phyloP scores from a whole-genome alignment of 345 rosid species.

The Eucalyptus coolabah region DNA sequence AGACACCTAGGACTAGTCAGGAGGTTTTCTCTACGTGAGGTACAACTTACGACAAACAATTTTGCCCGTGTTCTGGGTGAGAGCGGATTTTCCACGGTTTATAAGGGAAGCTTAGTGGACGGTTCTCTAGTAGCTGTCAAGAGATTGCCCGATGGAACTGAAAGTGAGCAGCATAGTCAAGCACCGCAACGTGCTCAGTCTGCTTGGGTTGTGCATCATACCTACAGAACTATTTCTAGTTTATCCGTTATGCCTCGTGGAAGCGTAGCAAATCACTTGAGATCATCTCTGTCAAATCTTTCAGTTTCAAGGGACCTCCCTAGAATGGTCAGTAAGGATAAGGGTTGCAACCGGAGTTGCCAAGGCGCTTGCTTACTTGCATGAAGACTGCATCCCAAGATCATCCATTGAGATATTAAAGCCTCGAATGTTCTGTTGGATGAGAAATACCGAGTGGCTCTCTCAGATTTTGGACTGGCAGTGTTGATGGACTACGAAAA shows the following conservation, averaged over 20 bases:
- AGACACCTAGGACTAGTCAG: neutral
- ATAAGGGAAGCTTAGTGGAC: neutral
- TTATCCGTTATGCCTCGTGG: neutral
- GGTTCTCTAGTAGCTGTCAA: neutral
- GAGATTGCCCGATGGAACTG: neutral
- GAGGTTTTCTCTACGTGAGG: neutral
- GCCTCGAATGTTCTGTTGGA: neutral
- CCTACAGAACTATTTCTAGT: neutral
- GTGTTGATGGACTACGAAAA: neutral
- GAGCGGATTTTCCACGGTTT: neutral
- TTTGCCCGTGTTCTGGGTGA: neutral
- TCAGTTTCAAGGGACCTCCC: neutral
- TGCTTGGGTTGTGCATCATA: neutral
- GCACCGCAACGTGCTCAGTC: neutral
- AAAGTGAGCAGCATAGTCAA: neutral
- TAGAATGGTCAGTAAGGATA: neutral
- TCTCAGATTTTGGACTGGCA: neutral
- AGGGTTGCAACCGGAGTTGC: neutral
- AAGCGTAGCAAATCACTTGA: neutral
- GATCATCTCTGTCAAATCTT: neutral
- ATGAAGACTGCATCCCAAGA: neutral
- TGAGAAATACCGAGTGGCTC: neutral
- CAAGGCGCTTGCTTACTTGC: neutral
- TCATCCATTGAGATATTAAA: neutral
- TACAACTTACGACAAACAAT: neutral